Evolutionary conservation across 2,329 filamentous ascomycete genomes (phyloP), one percentile per base, ranked within the genome.

Genomic region (Fonsecaea pugnacius): DNA sequence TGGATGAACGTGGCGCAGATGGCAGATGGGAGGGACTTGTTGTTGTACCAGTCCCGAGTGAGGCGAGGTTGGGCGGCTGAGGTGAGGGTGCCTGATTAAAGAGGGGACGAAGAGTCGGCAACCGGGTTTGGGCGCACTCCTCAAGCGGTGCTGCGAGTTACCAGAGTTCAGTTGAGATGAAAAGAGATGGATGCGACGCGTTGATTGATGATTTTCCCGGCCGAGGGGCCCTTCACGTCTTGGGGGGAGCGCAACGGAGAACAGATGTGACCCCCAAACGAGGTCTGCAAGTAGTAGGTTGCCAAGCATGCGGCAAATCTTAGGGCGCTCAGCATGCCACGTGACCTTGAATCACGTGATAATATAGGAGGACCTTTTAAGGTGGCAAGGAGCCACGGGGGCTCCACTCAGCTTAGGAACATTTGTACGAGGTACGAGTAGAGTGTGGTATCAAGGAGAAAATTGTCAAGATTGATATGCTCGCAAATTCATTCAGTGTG

Each of bases 1-100:
- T 59, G 74, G 71, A 73, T 73, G 73, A 73, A 74, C 73, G 74
- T 76, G 75, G 73, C 72, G 70, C 59, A 63, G 52, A 51, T 33
- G 61, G 62, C 63, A 50, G 51, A 65, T 54, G 56, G 38, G 52
- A 67, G 40, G 27, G 35, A 65, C 54, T 64, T 54, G 48, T 56
- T 32, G 27, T 30, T 52, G 57, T 51, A 33, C 33, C 57, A 35
- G 35, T 60, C 58, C 46, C 6, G 35, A 55, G 46, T 64, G 63
- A 64, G 55, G 53, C 60, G 58, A 60, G 55, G 60, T 54, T 51
- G 62, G 55, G 51, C 30, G 63, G 52, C 56, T 43, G 53, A 61
- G 63, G 63, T 59, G 65, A 64, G 58, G 62, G 53, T 62, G 58
- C 56, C 52, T 54, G 63, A 59, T 59, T 59, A 66, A 70, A 58